phyloP scores from a whole-genome alignment of 2,329 filamentous ascomycete genomes.

The Exophiala sideris region DNA sequence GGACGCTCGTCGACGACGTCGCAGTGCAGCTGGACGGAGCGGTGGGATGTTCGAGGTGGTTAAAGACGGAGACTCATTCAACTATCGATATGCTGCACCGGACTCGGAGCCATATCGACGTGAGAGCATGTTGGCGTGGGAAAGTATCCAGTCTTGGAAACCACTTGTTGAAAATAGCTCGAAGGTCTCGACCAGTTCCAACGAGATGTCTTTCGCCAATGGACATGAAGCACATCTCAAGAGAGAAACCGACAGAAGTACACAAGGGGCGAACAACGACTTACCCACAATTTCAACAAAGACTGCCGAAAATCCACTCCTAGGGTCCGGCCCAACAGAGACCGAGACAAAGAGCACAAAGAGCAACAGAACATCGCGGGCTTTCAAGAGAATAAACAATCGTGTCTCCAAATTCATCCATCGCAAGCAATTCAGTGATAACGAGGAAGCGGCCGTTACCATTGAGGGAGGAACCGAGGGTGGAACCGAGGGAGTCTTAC shows the following conservation, averaged over 20 bases:
- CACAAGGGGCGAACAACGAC: not conserved
- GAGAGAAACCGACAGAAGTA: not conserved
- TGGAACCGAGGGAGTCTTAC: not conserved
- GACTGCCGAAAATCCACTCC: not conserved
- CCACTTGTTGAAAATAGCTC: not conserved
- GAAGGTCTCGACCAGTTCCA: not conserved
- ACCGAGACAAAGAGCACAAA: not conserved
- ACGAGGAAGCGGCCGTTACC: not conserved
- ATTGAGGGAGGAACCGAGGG: not conserved
- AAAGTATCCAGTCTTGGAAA: not conserved
- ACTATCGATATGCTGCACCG: conserved; percentile 7
- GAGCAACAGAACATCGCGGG: not conserved
- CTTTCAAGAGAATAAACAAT: not conserved
- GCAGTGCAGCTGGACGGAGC: conserved; percentile 10
- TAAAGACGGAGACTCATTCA: not conserved
- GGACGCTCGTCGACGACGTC: conserved; percentile 7
- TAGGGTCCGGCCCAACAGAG: not conserved
- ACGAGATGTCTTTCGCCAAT: not conserved
- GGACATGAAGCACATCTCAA: not conserved
- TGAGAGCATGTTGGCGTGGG: not conserved
- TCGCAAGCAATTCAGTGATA: not conserved
- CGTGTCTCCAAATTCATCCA: not conserved
- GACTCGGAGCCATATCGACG: not conserved
- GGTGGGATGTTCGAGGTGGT: conserved; percentile 13
- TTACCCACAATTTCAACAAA: not conserved